phyloP scores from a whole-genome alignment of 495 filamentous ascomycete species.

The Aspergillus bertholletiae region DNA sequence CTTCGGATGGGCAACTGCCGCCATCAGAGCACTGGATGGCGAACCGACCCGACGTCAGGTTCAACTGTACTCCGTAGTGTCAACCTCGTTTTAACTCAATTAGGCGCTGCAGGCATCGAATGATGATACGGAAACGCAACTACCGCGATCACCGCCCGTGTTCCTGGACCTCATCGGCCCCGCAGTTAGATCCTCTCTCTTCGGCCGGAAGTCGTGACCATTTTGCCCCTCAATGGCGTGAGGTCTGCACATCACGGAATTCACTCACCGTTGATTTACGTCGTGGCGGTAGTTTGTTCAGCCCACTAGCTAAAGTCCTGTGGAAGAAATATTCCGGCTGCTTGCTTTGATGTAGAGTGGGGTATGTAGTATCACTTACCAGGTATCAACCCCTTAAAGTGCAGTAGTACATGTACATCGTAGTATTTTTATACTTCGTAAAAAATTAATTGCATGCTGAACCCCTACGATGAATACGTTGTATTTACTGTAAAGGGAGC shows the following conservation, averaged over 20 bases:
- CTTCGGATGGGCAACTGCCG: slow-evolving; percentile 8
- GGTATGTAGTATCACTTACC: neutral
- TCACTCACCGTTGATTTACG: neutral
- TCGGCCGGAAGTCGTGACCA: neutral
- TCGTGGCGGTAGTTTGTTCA: neutral
- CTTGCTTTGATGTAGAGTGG: neutral
- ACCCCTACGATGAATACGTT: no score
- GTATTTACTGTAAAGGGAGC: no score
- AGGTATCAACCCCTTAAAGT: neutral
- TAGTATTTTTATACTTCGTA: no score
- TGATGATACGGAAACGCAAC: neutral
- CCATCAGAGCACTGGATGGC: slow-evolving; percentile 5
- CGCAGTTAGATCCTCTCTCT: slow-evolving; percentile 2
- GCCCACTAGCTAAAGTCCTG: no score
- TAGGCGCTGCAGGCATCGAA: neutral
- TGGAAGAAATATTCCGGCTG: neutral
- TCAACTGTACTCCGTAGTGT: no score
- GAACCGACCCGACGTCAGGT: neutral
- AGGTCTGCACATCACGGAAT: neutral
- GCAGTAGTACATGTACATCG: no score
- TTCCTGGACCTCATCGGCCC: slow-evolving; percentile 4
- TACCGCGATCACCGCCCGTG: slow-evolving; percentile 8
- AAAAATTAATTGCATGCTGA: no score
- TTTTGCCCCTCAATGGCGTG: slow-evolving; percentile 2
- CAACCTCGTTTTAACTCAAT: no score